phyloP scores from a whole-genome alignment of 805 yeast species.

The Saturnispora halmiae region DNA sequence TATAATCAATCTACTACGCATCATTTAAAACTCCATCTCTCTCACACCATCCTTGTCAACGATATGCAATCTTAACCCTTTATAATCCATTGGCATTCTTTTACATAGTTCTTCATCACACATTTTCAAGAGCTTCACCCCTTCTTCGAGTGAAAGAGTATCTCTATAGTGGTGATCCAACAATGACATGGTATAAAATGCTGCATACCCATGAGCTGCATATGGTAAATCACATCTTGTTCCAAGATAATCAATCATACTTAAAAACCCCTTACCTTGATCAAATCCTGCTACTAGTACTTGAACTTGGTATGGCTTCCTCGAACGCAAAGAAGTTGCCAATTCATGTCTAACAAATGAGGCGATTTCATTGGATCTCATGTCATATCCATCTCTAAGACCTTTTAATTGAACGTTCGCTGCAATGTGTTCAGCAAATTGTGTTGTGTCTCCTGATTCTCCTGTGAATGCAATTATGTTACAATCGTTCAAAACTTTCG shows the following conservation, averaged over 20 bases:
- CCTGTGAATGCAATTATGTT: slow-evolving; percentile 85
- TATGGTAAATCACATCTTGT: slow-evolving; percentile 86
- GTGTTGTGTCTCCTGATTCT: slow-evolving; percentile 92
- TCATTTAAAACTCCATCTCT: slow-evolving; percentile 15
- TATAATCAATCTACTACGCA: neutral
- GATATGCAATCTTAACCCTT: slow-evolving; percentile 46
- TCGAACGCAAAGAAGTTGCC: slow-evolving; percentile 81
- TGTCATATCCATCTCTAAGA: slow-evolving; percentile 75
- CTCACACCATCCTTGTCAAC: slow-evolving; percentile 30
- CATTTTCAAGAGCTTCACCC: slow-evolving; percentile 58
- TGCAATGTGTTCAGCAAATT: slow-evolving; percentile 89
- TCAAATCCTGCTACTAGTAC: slow-evolving; percentile 84
- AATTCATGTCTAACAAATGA: slow-evolving; percentile 80
- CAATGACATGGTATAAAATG: slow-evolving; percentile 82
- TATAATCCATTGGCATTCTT: slow-evolving; percentile 91
- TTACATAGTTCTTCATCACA: slow-evolving; percentile 72
- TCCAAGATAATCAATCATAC: slow-evolving; percentile 91
- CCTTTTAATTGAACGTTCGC: slow-evolving; percentile 85
- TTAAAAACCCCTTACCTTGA: slow-evolving; percentile 47
- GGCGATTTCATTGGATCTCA: slow-evolving; percentile 80
- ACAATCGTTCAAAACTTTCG: slow-evolving; percentile 63
- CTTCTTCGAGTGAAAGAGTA: slow-evolving; percentile 69
- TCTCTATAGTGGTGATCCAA: slow-evolving; percentile 83
- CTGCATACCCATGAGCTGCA: slow-evolving; percentile 98
- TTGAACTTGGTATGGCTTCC: slow-evolving; percentile 93